Percentiles rank a stretch among this genome's conserved stretches.
These are phyloP conservation scores for Pythium dissimile DNA, from an alignment of 352 stramenopile species.

Conservation along the genomic window DNA sequence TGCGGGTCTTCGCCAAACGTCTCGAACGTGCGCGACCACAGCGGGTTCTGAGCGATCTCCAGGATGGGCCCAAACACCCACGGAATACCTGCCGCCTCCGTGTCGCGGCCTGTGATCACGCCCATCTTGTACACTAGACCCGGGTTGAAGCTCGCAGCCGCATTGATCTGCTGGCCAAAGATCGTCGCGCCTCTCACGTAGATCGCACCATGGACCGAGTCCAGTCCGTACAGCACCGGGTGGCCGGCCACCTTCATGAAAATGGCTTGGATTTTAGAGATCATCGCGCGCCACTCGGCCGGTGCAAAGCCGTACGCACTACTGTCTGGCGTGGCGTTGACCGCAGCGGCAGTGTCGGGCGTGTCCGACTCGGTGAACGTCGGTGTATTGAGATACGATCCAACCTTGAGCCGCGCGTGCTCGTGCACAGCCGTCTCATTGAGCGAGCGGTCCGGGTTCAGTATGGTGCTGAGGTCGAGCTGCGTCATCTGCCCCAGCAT, in stretches of 20 bases:
- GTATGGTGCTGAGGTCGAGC: slow-evolving; percentile 81
- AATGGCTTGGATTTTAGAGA: slow-evolving; percentile 78
- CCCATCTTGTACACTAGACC: slow-evolving; percentile 68
- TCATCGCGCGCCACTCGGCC: slow-evolving; percentile 63
- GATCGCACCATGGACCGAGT: slow-evolving; percentile 90
- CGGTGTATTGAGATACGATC: slow-evolving; percentile 88
- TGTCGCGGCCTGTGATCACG: slow-evolving; percentile 78
- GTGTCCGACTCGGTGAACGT: slow-evolving; percentile 27
- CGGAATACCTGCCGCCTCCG: slow-evolving; percentile 76
- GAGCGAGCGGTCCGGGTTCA: slow-evolving; percentile 58
- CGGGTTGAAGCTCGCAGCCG: slow-evolving; percentile 86
- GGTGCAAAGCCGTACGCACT: slow-evolving; percentile 43
- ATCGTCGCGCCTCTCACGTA: slow-evolving; percentile 80
- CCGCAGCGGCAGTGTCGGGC: slow-evolving; percentile 6
- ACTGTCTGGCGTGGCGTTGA: slow-evolving; percentile 20
- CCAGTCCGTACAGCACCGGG: slow-evolving; percentile 85
- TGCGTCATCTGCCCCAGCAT: slow-evolving; percentile 91
- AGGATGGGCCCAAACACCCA: slow-evolving; percentile 91
- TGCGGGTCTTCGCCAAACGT: slow-evolving; percentile 93
- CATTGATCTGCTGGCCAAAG: slow-evolving; percentile 88
- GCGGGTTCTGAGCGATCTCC: slow-evolving; percentile 82
- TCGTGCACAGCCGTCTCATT: slow-evolving; percentile 58
- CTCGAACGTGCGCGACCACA: slow-evolving; percentile 90
- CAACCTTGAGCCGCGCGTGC: slow-evolving; percentile 78
- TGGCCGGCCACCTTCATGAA: slow-evolving; percentile 50